Evolutionary conservation across 495 filamentous ascomycete genomes (phyloP).

Genomic region (Sordaria brevicollis): DNA sequence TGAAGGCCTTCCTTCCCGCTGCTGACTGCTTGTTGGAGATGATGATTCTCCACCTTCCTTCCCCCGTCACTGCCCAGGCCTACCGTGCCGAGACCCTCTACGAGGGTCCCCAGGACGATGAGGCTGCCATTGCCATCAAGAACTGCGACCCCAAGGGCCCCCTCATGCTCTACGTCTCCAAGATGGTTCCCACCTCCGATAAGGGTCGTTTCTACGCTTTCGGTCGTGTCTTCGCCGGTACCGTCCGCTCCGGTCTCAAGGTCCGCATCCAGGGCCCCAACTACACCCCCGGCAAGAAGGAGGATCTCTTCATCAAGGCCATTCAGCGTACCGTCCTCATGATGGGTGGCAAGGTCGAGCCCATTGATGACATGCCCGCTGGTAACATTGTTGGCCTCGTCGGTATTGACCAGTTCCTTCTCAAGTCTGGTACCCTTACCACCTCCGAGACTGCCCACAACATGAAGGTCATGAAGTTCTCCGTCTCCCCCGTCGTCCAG

Average conservation of each 20-base stretch:
- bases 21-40: conserved; percentile 98
- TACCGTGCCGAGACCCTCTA: conserved; percentile 99
- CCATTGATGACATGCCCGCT: conserved; percentile 97
- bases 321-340: conserved; percentile 99
- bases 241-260: conserved; percentile 93
- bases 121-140: conserved; percentile 86
- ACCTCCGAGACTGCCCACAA: conserved; percentile 98
- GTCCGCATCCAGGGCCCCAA: conserved; percentile 99
- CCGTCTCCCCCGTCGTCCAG: conserved; percentile 96
- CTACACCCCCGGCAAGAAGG: conserved; percentile 96
- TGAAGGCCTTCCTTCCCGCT: conserved; percentile 96
- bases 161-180: conserved; percentile 99
- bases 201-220: conserved; percentile 99
- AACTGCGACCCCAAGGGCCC: conserved; percentile 96
- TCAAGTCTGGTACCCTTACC: conserved; percentile 99
- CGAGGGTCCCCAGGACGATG: conserved; percentile 91
- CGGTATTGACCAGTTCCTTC: conserved; percentile 99
- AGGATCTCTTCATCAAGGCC: conserved; percentile 98
- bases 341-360: conserved; percentile 99
- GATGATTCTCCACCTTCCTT: conserved; percentile 99
- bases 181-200: conserved; percentile 99
- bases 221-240: conserved; percentile 99
- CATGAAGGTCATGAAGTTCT: conserved; percentile 99
- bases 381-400: conserved; percentile 99
- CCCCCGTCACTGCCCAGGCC: conserved; percentile 89